Base-by-base conservation (phyloP, 768 basidiomycete species). In the Filobasidium wieringae region DNA sequence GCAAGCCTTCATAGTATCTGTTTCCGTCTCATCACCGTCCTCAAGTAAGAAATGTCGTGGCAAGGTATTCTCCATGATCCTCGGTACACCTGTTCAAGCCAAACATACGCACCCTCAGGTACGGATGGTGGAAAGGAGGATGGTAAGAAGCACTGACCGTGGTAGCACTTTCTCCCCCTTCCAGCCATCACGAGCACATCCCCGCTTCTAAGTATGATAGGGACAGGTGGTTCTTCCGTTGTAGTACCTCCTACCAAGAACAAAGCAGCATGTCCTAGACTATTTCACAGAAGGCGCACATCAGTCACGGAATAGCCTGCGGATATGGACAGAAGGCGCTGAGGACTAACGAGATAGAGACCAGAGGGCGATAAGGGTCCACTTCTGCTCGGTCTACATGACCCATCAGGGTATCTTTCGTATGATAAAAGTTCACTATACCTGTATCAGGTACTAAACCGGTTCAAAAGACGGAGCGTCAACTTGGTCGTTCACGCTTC, bases 341-440 rank as follows among this genome's bases (percentile, higher is more conserved):
- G 19, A 51, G 33, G 29, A 72, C 86, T 66, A 63, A 92, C 91
- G 91, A 95, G 51, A 99, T 83, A 0, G 90, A 95, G 5, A 96
- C 88, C 0, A 99, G 79, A 0, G 93, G 93, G 0, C 88, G 84
- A 4, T 88, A 88, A 1, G 88, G 83, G 65, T 91, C 93, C 8
- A 93, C 79, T 69, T 99, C 93, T 22, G 92, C 90, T 19, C 88
- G 86, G 72, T 99, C 93, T n/a, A 95, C 88, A 71, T 99, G 93
- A 0, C 82, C 93, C 86, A 96, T 96, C 19, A 99, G 80, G 0
- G 90, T 88, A 62, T 97, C 91, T 73, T 84, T 86, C 43, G 79
- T 80, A 72, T 91, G 87, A 69, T 95, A 96, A 68, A 91, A 95
- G 69, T 97, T 97, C 54, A 95, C 85, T 52, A 97, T 95, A 7